Conservation (phyloP, 1,284 basidiomycete genomes). For the Trichosporon sp. region DNA sequence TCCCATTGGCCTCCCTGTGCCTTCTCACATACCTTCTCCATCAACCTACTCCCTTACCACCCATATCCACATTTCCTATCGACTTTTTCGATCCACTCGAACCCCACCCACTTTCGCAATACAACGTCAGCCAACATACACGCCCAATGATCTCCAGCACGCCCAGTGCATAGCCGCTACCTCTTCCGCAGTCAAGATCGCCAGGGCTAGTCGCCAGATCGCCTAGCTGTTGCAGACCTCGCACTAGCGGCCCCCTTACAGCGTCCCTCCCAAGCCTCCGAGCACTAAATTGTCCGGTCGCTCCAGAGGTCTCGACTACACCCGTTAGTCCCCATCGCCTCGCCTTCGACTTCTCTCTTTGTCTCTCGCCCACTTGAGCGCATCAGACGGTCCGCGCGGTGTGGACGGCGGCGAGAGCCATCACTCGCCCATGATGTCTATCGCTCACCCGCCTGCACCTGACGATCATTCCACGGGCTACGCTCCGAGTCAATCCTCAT, state of each 20-base stretch:
- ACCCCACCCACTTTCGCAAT: background rate
- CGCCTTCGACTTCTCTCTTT: background rate
- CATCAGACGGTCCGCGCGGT: background rate
- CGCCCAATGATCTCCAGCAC: background rate
- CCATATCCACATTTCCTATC: background rate
- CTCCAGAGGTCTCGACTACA: background rate
- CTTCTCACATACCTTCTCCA: slow-evolving; percentile 5
- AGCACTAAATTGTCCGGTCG: background rate
- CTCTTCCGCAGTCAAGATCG: background rate
- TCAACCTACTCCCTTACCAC: background rate
- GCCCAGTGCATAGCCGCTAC: background rate
- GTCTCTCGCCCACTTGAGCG: background rate
- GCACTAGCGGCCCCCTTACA: background rate
- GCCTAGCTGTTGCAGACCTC: background rate
- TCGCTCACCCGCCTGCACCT: background rate
- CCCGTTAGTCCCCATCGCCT: background rate
- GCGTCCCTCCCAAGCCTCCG: background rate
- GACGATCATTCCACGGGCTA: background rate
- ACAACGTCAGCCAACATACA: background rate
- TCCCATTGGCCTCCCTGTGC: background rate
- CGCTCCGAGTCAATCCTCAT: background rate
- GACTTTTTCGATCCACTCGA: background rate
- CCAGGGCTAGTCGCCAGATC: background rate
- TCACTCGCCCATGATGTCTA: background rate
- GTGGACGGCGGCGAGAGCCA: background rate